Percentiles rank a stretch among this genome's conserved stretches.
These are phyloP conservation scores for Scheffersomyces lignosus DNA, from an alignment of 805 yeast genomes.

Conservation along the genomic window DNA sequence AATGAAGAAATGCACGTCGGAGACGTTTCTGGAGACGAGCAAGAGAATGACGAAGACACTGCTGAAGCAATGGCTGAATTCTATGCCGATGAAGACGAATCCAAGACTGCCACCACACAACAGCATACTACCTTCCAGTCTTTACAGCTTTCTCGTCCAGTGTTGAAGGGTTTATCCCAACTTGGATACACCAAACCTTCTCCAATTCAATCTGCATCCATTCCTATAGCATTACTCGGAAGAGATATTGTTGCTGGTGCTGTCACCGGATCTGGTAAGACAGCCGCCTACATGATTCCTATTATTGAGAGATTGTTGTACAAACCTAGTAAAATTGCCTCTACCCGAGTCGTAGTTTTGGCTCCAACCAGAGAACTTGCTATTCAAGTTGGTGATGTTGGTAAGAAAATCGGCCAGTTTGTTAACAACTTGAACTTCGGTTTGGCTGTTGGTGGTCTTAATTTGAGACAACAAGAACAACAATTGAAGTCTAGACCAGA, in stretches of 20 bases:
- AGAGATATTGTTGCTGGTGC: constrained; percentile 99
- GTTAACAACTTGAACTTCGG: constrained; percentile 82
- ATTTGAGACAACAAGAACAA: constrained; percentile 92
- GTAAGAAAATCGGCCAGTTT: constrained; percentile 76
- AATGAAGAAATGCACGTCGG: constrained; percentile 19
- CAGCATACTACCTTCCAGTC: constrained; percentile 69
- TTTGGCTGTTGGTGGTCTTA: constrained; percentile 96
- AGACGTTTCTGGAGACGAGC: constrained; percentile 17
- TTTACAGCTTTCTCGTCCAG: constrained; percentile 84
- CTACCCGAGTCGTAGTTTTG: constrained; percentile 87
- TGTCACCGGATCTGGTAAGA: constrained; percentile 98
- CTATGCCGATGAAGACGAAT: constrained; percentile 61
- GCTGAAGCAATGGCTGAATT: constrained; percentile 82
- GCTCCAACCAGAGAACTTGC: constrained; percentile 98
- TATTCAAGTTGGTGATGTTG: constrained; percentile 93
- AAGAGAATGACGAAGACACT: constrained; percentile 55
- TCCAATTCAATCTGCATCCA: constrained; percentile 90
- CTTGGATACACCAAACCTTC: constrained; percentile 88
- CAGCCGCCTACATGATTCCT: constrained; percentile 97
- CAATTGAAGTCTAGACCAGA: constrained; percentile 92
- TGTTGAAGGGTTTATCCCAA: constrained; percentile 75
- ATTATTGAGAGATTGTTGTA: constrained; percentile 87
- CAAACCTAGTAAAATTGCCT: constrained; percentile 81
- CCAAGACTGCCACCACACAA: constrained; percentile 43
- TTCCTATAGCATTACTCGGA: constrained; percentile 91